Evolutionary conservation across 371 early-diverging fungal genomes (phyloP).

Genomic region (Entomophthora muscae): DNA sequence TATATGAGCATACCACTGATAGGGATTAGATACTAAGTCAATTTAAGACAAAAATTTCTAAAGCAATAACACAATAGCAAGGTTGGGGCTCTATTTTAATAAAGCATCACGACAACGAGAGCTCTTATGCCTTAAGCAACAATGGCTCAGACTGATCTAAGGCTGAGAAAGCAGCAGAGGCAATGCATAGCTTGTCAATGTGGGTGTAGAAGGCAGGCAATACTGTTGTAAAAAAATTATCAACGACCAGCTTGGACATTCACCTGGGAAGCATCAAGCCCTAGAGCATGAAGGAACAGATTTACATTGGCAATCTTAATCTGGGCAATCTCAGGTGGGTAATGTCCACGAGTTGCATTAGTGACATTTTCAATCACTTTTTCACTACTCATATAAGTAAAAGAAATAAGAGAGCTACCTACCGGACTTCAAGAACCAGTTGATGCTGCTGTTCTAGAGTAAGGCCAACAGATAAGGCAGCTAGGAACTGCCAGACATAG

Average conservation of each 20-base stretch:
- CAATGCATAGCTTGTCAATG: no score
- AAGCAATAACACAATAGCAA: no score
- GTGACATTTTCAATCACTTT: conserved; percentile 69
- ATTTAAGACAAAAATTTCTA: no score
- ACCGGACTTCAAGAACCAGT: conserved; percentile 74
- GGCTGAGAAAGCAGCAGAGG: no score
- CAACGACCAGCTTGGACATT: conserved; percentile 15
- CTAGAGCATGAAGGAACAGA: conserved; percentile 84
- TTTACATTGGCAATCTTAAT: conserved; percentile 74
- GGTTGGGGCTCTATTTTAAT: no score
- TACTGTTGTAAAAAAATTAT: no score
- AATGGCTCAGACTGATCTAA: no score
- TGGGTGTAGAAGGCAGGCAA: no score
- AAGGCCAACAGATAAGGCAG: conserved; percentile 84
- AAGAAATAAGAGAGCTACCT: conserved; percentile 11
- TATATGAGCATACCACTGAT: no score
- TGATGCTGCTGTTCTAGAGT: conserved; percentile 83
- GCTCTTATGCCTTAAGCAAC: no score
- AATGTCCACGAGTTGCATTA: conserved; percentile 31
- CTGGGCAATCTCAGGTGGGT: conserved; percentile 36
- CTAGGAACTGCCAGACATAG: conserved; percentile 96
- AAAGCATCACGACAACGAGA: no score
- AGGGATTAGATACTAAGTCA: no score
- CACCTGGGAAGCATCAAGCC: conserved; percentile 79
- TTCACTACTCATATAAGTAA: conserved; percentile 25